phyloP scores from a whole-genome alignment of 306 rosid species.

The Trichosanthes truncata region DNA sequence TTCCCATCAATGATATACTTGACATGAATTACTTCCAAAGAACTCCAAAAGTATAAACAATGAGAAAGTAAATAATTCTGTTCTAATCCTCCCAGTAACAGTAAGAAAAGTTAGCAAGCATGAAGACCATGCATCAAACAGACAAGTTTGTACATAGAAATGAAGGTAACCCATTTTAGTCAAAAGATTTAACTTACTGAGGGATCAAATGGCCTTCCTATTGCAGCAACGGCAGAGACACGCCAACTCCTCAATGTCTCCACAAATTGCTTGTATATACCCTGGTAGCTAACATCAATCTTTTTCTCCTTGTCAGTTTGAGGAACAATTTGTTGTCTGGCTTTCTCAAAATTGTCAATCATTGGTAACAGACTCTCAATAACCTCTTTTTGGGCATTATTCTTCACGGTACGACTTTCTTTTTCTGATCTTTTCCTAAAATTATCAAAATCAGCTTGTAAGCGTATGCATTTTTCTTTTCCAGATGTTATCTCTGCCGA shows the following conservation, averaged over 20 bases:
- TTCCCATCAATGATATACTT: neutral
- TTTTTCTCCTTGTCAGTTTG: constrained; percentile 69
- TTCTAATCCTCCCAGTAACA: neutral
- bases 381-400: constrained; percentile 54
- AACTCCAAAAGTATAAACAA: neutral
- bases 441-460: constrained; percentile 94
- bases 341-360: constrained; percentile 83
- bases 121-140: neutral
- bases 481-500: constrained; percentile 48
- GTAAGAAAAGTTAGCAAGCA: neutral
- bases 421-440: constrained; percentile 71
- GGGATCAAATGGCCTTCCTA: constrained; percentile 88
- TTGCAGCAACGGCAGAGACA: constrained; percentile 61
- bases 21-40: neutral
- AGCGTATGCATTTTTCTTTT: constrained; percentile 53
- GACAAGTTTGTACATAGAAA: neutral
- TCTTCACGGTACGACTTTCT: constrained; percentile 40
- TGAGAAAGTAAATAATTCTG: neutral
- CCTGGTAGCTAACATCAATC: constrained; percentile 81
- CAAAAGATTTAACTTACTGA: constrained; percentile 34
- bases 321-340: constrained; percentile 52
- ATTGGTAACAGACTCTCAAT: constrained; percentile 64
- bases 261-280: constrained; percentile 88
- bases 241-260: constrained; percentile 65
- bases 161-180: neutral